Base-by-base conservation (phyloP, 2,329 filamentous ascomycete species). In the Aureobasidium pullulans region DNA sequence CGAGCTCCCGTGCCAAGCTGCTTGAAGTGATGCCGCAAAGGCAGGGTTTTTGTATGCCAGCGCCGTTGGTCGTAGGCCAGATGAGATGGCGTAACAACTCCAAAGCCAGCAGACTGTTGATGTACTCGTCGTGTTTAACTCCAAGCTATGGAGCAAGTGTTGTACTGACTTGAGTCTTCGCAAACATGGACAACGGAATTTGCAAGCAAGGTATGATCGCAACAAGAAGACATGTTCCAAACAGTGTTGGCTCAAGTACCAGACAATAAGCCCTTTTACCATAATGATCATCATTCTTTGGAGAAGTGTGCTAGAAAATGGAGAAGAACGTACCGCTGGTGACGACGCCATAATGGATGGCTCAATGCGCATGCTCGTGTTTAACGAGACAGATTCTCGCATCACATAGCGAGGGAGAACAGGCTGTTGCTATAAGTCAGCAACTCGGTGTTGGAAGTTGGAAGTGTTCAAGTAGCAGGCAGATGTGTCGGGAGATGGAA, bases 211-310 rank as follows among this genome's bases (percentile, higher is more conserved):
- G 36, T 57, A 23, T 46, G 46, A 39, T 29, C 59, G 40, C 59
- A 54, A 39, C 43, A 29, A 50, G 15, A 42, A 39, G 11, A 29
- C 16, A 23, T 16, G 29, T 6, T 46, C 31, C 43, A 40, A 36
- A 28, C 47, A 36, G 36, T 40, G 11, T 23, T 10, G 8, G 6
- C 34, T 13, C 34, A 42, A 23, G 36, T 28, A 46, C 37, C 34
- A 42, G 23, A 75, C 73, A 72, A 78, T 85, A 81, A 75, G 82
- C 82, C 82, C 82, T 84, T 85, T 85, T 85, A 84, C 82, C 82
- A 82, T 61, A 69, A 15, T 59, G 62, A 69, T 78, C 81, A 84
- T 84, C 82, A 81, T 77, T 60, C 37, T 49, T 49, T 48, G 34
- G 16, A 39, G 39, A 16, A 8, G 16, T 29, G 6, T 46, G 28